These are phyloP conservation scores for Pestalotiopsis sp. DNA, from an alignment of 2,329 filamentous ascomycete species.

Conservation along the genomic window DNA sequence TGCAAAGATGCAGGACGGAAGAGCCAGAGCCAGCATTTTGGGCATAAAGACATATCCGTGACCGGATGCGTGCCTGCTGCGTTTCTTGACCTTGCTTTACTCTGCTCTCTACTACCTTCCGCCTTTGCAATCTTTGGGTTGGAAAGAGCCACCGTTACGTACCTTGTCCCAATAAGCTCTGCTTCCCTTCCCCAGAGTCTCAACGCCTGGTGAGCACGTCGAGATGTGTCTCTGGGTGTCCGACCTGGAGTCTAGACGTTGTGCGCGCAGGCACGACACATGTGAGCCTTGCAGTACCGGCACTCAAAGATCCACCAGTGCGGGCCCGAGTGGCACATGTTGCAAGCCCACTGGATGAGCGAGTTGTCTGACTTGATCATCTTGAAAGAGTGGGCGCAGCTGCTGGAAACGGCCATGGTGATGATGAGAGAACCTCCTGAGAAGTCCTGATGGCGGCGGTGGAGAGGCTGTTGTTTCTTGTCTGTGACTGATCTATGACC, in stretches of 20 bases:
- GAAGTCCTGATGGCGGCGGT: background rate
- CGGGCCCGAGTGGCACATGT: constrained; percentile 64
- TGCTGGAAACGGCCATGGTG: constrained; percentile 55
- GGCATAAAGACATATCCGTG: background rate
- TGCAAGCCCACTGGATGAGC: constrained; percentile 67
- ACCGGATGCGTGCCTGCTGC: background rate
- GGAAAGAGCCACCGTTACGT: background rate
- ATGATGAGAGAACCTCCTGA: constrained; percentile 13
- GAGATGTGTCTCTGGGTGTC: background rate
- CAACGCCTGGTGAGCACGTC: background rate
- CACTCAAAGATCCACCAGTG: constrained; percentile 73
- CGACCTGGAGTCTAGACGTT: constrained; percentile 31
- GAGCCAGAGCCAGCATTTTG: background rate
- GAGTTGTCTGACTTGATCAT: constrained; percentile 69
- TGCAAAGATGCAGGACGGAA: background rate
- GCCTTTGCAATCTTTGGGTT: background rate
- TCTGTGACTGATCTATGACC: background rate
- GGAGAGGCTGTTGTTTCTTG: background rate
- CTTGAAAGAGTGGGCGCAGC: constrained; percentile 64
- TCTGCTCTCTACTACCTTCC: background rate
- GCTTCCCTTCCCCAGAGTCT: background rate
- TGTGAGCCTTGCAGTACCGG: constrained; percentile 67
- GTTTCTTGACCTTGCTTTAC: background rate
- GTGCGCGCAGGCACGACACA: constrained; percentile 60
- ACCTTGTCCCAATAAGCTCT: background rate